A percentile compares a stretch with the other conserved stretches of the same genome.
These are phyloP conservation scores for Verticillium nubilum DNA, from an alignment of 2,329 filamentous ascomycete species.

Conservation along the genomic window DNA sequence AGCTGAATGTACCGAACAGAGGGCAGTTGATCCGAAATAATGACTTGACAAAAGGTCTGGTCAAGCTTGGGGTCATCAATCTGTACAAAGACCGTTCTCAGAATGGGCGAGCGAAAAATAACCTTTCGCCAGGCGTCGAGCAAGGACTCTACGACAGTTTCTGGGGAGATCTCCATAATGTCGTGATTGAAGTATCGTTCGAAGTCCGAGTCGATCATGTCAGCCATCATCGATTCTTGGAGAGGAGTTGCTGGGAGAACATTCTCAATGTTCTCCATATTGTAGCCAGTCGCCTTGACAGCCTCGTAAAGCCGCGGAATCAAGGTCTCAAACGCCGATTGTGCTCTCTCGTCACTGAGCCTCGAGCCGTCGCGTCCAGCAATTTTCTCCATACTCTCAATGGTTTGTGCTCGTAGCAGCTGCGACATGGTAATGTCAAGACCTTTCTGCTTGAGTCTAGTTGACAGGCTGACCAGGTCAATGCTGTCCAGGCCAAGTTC, in stretches of 20 bases:
- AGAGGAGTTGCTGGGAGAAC: conserved; percentile 74
- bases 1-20: not conserved
- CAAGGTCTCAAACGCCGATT: conserved; percentile 11
- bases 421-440: conserved; percentile 63
- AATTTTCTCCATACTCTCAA: conserved; percentile 50
- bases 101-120: conserved; percentile 57
- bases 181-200: conserved; percentile 83
- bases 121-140: conserved; percentile 57
- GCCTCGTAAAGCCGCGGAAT: conserved; percentile 29
- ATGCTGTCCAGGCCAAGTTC: conserved; percentile 89
- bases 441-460: conserved; percentile 57
- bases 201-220: conserved; percentile 73
- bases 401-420: conserved; percentile 69
- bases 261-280: conserved; percentile 41
- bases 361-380: not conserved
- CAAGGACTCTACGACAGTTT: conserved; percentile 51
- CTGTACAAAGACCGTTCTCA: conserved; percentile 68
- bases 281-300: conserved; percentile 25
- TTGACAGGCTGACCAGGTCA: conserved; percentile 79
- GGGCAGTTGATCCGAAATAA: conserved; percentile 22
- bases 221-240: conserved; percentile 80
- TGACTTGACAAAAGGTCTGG: conserved; percentile 43
- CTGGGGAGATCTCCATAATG: conserved; percentile 53
- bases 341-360: not conserved
- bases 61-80: conserved; percentile 55